phyloP scores from a whole-genome alignment of 148 eudicot species.

The Beta vulgaris region DNA sequence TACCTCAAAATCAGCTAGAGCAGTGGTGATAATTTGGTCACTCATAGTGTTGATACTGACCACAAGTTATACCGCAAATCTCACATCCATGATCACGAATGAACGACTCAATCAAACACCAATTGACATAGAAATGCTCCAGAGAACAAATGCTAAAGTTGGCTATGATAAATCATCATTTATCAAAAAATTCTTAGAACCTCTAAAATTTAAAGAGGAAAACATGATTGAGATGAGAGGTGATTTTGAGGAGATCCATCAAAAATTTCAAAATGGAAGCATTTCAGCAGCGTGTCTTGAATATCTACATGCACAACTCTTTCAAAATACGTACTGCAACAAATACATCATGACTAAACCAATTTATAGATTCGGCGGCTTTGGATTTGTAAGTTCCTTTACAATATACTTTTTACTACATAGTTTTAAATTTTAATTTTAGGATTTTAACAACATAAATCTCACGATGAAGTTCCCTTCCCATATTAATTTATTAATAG shows the following conservation, averaged over 20 bases:
- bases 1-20: slow-evolving; percentile 15
- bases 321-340: slow-evolving; percentile 25
- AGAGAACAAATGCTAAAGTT: slow-evolving; percentile 22
- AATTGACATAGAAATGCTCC: slow-evolving; percentile 20
- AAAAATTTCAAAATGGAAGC: neutral
- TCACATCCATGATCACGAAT: slow-evolving; percentile 40
- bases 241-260: neutral
- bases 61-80: slow-evolving; percentile 34
- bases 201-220: slow-evolving; percentile 13
- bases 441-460: no score
- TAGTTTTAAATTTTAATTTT: no score
- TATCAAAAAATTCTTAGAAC: slow-evolving; percentile 15
- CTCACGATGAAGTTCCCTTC: no score
- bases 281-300: slow-evolving; percentile 36
- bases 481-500: no score
- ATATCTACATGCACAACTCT: slow-evolving; percentile 28
- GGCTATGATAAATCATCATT: slow-evolving; percentile 21
- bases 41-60: slow-evolving; percentile 29
- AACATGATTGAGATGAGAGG: slow-evolving; percentile 9
- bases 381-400: slow-evolving; percentile 26
- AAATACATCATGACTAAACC: slow-evolving; percentile 23
- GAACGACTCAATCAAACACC: slow-evolving; percentile 22
- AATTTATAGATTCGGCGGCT: slow-evolving; percentile 37
- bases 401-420: neutral
- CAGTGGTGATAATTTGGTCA: slow-evolving; percentile 38